These are phyloP conservation scores for Syzygium aromaticum DNA, from an alignment of 345 rosid species.

Conservation along the genomic window DNA sequence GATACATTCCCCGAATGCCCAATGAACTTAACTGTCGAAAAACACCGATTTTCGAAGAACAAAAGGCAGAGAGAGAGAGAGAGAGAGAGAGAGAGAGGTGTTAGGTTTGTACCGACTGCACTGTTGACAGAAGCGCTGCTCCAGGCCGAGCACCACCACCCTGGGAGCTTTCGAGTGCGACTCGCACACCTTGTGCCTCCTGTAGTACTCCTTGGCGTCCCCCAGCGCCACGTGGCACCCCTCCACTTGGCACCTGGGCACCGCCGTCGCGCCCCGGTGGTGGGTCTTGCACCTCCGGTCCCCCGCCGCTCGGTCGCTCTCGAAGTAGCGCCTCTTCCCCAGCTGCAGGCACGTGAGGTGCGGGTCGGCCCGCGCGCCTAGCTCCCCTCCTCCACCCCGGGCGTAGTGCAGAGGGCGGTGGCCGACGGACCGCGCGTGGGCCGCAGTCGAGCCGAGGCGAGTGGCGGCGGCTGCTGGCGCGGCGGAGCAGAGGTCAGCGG, in stretches of 20 bases:
- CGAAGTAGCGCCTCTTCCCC: conserved; percentile 50
- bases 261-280: conserved; percentile 7
- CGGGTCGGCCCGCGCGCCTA: conserved; percentile 23
- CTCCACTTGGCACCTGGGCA: conserved; percentile 68
- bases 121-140: conserved; percentile 85
- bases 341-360: conserved; percentile 45
- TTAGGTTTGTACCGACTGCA: conserved; percentile 55
- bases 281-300: conserved; percentile 3
- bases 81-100: neutral
- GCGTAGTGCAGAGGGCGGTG: neutral
- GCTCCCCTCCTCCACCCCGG: neutral
- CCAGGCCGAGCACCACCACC: conserved; percentile 54
- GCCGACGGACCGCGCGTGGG: neutral
- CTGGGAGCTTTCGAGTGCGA: conserved; percentile 66
- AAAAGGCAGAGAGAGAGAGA: neutral
- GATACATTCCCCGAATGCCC: neutral
- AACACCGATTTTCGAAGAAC: neutral
- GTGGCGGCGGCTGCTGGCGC: neutral
- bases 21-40: neutral
- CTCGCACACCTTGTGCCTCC: conserved; percentile 79
- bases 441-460: too few species aligned
- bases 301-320: conserved; percentile 14
- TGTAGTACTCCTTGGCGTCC: conserved; percentile 64
- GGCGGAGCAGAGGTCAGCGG: neutral
- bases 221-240: conserved; percentile 56